Percentiles rank a stretch among this genome's conserved stretches.
Conservation (phyloP, 2,329 filamentous ascomycete species). For the Penicillium hordei region DNA sequence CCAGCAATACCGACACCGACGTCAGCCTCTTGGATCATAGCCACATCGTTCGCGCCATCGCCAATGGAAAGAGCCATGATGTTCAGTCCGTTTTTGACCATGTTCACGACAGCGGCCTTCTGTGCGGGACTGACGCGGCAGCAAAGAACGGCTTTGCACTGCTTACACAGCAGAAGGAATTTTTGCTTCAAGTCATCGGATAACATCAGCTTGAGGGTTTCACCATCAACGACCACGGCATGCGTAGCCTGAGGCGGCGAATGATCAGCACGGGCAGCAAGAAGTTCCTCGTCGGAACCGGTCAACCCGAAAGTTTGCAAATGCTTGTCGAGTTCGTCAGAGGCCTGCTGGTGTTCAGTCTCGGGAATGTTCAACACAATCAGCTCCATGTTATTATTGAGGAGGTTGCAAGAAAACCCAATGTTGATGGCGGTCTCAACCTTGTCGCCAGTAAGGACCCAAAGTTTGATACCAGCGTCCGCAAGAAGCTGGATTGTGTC, state of each 20-base stretch:
- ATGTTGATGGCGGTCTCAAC: slow-evolving; percentile 99
- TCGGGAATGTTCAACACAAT: slow-evolving; percentile 85
- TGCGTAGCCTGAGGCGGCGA: slow-evolving; percentile 84
- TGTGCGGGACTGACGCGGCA: slow-evolving; percentile 96
- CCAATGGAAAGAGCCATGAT: slow-evolving; percentile 95
- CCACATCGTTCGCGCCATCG: slow-evolving; percentile 92
- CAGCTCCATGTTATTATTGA: slow-evolving; percentile 97
- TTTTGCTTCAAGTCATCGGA: slow-evolving; percentile 81
- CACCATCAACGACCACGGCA: slow-evolving; percentile 91
- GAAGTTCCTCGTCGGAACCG: slow-evolving; percentile 82
- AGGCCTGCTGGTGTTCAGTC: slow-evolving; percentile 64
- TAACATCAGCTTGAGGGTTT: slow-evolving; percentile 84
- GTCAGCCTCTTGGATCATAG: slow-evolving; percentile 96
- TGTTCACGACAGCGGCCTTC: slow-evolving; percentile 92
- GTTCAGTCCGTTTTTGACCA: slow-evolving; percentile 93
- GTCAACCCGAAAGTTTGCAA: slow-evolving; percentile 73
- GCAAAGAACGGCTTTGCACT: slow-evolving; percentile 94
- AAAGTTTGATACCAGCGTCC: slow-evolving; percentile 94
- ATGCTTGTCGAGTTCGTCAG: slow-evolving; percentile 71
- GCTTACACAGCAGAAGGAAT: slow-evolving; percentile 92
- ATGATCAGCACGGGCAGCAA: slow-evolving; percentile 75
- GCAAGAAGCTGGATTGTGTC: slow-evolving; percentile 91
- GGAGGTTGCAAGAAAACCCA: slow-evolving; percentile 95
- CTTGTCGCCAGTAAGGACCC: slow-evolving; percentile 98
- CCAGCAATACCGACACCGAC: slow-evolving; percentile 96